Evolutionary conservation across 805 yeast species (phyloP), one percentile per base, ranked within the genome.

Genomic region (Dipodascopsis uninucleata): DNA sequence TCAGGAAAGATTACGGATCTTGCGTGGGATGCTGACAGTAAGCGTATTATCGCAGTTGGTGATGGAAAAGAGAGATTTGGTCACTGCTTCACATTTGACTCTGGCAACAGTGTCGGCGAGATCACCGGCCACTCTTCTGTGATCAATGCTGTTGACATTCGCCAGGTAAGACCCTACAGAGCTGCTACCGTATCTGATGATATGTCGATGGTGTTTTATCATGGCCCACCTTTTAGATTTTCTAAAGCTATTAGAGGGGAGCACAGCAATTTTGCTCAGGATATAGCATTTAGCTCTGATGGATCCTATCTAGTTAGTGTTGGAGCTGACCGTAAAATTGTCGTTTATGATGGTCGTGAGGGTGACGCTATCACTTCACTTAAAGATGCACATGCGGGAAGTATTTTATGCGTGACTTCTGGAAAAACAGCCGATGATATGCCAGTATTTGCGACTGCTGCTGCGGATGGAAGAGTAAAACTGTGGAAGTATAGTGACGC

Each of bases 71-170:
- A 88, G 57, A 76, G 84, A 49, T 89, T 78, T 61, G 98, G 97
- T 5, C 96, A 84, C 56, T 88, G 94, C 53, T 86, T 90, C 63
- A 79, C 95, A 5, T 84, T 83, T 76, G 99, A 93, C 61, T 77
- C 95, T 1, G 98, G 98, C 49, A 93, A 93, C 66, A 79, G 96
- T n/a, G 80, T 93, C 34, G 99, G 98, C 43, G 97, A 93, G 32
- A 82, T 90, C 58, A 80, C 88, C 38, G 98, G 98, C 20, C 98
- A 93, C 62, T 75, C 90, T 14, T 81, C 86, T 21, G 78, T 76
- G 36, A 78, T 90, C 60, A 87, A 85, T 60, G 86, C 93, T 0
- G 95, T 88, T 17, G 78, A 83, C 45, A 82, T 90, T 54, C 82
- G 83, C 60, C 87, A 89, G 17, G 77, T 75, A 52, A 78, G 98